Percentiles rank a stretch among this genome's conserved stretches.
phyloP scores from a whole-genome alignment of 441 rosid species.

The Erodium trifolium region DNA sequence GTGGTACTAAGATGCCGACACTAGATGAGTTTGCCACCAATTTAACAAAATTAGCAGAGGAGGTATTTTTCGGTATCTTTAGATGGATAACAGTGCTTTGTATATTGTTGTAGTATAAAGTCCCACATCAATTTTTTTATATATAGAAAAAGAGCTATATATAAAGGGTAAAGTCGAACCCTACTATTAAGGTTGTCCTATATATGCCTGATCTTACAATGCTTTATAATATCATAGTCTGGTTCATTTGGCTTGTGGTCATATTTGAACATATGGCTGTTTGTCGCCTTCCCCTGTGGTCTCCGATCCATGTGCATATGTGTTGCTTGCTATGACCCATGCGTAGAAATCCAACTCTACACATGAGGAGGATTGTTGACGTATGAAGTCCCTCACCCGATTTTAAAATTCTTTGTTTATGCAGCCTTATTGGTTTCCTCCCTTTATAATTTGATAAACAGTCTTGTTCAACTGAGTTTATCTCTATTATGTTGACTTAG shows the following conservation, averaged over 20 bases:
- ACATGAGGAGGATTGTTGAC: too few species aligned
- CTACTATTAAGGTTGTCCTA: too few species aligned
- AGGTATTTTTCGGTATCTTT: background rate
- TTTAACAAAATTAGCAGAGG: background rate
- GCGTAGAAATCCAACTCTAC: too few species aligned
- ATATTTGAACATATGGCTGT: too few species aligned
- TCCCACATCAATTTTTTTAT: background rate
- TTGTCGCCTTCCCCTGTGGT: too few species aligned
- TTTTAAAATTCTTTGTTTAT: background rate
- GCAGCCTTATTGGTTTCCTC: background rate
- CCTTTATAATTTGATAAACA: background rate
- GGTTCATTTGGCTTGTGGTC: background rate
- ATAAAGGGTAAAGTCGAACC: background rate
- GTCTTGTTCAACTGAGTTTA: background rate
- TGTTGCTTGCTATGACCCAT: too few species aligned
- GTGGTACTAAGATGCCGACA: background rate
- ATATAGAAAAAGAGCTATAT: too few species aligned
- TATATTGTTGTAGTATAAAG: constrained; percentile 8
- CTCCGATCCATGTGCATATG: too few species aligned
- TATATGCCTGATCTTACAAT: too few species aligned
- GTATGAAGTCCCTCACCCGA: too few species aligned
- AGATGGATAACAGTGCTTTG: background rate
- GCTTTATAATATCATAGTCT: background rate
- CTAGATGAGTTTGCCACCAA: background rate
- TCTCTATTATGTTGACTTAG: constrained; percentile 21